Base-by-base conservation (phyloP, 805 yeast genomes). In the Barnettozyma populi region DNA sequence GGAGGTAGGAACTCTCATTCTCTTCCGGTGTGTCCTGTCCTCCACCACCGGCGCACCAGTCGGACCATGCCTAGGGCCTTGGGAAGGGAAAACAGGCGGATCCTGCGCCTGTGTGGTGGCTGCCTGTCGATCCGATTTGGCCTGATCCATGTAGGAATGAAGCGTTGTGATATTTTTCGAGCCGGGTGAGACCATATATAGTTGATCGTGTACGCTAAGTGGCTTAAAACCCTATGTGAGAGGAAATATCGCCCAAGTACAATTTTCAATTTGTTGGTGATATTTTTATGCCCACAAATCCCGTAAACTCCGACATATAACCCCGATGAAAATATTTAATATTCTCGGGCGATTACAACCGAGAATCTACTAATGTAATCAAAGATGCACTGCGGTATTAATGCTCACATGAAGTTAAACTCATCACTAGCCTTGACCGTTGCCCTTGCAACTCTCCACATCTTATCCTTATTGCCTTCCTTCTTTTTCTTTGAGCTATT, bases 401-500 rank as follows among this genome's bases (percentile, higher is more conserved):
- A 21, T 4, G 7, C 7, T 23, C 48, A 61, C 63, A 61, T 61
- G 36, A 59, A 83, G 62, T 89, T 88, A 63, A 90, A 90, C 68
- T 89, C 97, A 53, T 78, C 79, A 46, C 77, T 77, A 38, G 72
- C 70, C 55, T 75, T 79, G 9, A 81, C 82, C 5, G 87, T 82
- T 73, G 75, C 65, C 58, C 76, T 75, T 9, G 97, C 96, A 75
- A 82, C 68, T 52, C 88, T 73, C 58, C 85, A 72, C 90, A 89
- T 78, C 62, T 80, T 82, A 59, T 80, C 80, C 62, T 79, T 80
- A 1, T 86, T 80, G 63, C 82, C 84, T 60, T 82, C 86, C 59
- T 80, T 82, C 60, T 70, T 72, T 48, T 70, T 66, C 55, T 72
- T 73, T 11, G 61, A 61, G n/a, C 65, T 61, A n/a, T 40, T 39